A percentile compares a stretch with the other conserved stretches of the same genome.
These are phyloP conservation scores for Solanum hybrid DNA, from an alignment of 305 asterid genomes.

Conservation along the genomic window DNA sequence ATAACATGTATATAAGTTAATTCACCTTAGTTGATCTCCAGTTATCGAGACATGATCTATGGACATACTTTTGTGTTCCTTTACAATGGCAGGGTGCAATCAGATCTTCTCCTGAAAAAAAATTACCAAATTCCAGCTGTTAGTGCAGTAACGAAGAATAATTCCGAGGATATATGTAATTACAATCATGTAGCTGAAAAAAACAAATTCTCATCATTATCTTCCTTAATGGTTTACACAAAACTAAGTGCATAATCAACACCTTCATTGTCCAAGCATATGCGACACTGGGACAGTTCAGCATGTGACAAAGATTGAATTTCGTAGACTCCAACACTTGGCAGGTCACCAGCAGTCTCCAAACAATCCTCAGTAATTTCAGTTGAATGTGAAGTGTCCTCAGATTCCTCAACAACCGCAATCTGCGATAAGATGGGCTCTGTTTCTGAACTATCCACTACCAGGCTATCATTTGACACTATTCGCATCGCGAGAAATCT, in stretches of 20 bases:
- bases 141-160: slow-evolving; percentile 1
- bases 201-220: background rate
- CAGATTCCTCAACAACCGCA: slow-evolving; percentile 29
- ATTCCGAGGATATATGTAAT: background rate
- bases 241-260: slow-evolving; percentile 1
- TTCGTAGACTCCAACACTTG: slow-evolving; percentile 40
- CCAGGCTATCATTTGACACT: slow-evolving; percentile 55
- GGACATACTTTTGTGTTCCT: slow-evolving; percentile 97
- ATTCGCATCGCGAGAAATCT: slow-evolving; percentile 56
- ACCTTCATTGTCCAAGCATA: slow-evolving; percentile 96
- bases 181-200: background rate
- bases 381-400: slow-evolving; percentile 54
- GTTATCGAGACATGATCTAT: slow-evolving; percentile 94
- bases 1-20: background rate
- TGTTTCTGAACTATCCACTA: slow-evolving; percentile 69
- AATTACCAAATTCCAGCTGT: slow-evolving; percentile 9
- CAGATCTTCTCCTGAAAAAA: slow-evolving; percentile 77
- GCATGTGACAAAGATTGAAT: slow-evolving; percentile 41
- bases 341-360: slow-evolving; percentile 28
- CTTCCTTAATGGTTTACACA: background rate
- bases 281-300: slow-evolving; percentile 91
- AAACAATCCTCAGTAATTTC: slow-evolving; percentile 68
- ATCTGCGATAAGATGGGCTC: slow-evolving; percentile 76
- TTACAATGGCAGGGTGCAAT: slow-evolving; percentile 98
- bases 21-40: slow-evolving; percentile 97